Conservation (phyloP, 805 yeast species). For the Maudiozyma bulderi region DNA sequence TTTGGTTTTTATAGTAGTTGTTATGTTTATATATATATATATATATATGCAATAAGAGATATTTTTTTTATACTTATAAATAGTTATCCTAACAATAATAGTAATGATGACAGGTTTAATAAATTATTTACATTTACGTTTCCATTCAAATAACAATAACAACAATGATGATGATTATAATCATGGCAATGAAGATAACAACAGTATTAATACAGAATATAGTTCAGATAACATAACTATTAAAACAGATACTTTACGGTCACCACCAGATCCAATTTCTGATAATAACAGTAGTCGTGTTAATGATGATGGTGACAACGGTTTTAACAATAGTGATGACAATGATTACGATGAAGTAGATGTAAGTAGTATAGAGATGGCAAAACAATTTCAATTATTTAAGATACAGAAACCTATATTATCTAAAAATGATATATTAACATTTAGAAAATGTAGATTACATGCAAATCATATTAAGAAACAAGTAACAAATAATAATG, state of each 20-base stretch:
- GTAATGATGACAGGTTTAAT: neutral
- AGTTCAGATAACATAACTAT: neutral
- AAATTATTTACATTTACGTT: neutral
- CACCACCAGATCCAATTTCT: too few relatives aligned
- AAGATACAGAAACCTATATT: neutral
- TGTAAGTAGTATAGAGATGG: constrained; percentile 19
- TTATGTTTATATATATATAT: too few relatives aligned
- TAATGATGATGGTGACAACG: too few relatives aligned
- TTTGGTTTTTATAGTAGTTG: too few relatives aligned
- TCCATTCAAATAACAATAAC: neutral
- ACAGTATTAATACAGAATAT: neutral
- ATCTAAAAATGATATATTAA: neutral
- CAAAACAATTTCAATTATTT: constrained; percentile 7
- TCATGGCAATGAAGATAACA: neutral
- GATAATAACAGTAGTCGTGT: too few relatives aligned
- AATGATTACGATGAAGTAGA: constrained; percentile 11
- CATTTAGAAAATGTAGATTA: neutral
- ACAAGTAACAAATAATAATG: neutral
- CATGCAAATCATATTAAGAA: neutral
- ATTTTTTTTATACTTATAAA: too few relatives aligned
- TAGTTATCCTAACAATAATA: too few relatives aligned
- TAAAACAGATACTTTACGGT: too few relatives aligned
- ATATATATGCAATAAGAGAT: too few relatives aligned
- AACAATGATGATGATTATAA: neutral
- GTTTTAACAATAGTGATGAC: neutral